Conservation (phyloP, 257 asterid genomes). For the Solanum chmielewskii region DNA sequence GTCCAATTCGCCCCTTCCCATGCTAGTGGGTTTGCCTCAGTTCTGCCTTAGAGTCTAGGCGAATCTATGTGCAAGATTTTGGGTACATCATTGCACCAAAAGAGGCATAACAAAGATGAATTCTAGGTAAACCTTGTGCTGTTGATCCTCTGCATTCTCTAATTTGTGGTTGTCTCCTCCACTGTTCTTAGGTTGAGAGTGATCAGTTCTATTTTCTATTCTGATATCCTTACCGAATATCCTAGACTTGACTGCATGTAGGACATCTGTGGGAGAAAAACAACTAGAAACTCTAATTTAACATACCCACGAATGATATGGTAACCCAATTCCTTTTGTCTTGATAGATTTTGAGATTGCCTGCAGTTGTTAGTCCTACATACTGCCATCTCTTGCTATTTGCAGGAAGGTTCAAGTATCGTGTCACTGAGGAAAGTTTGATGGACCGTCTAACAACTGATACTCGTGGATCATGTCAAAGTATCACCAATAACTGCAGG, state of each 20-base stretch:
- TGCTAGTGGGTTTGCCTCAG: not conserved
- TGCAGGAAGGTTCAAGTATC: conserved; percentile 58
- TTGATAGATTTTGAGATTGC: not conserved
- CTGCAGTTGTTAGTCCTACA: not conserved
- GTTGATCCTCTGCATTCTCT: not conserved
- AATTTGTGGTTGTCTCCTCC: not conserved
- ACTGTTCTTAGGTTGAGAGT: not conserved
- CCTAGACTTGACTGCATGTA: not conserved
- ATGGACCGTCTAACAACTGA: conserved; percentile 70
- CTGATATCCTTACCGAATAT: not conserved
- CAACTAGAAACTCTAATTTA: not conserved
- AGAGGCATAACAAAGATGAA: not conserved
- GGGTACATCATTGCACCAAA: not conserved
- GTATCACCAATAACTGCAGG: conserved; percentile 60
- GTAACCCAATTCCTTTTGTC: not conserved
- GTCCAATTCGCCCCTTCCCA: not conserved
- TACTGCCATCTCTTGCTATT: not conserved
- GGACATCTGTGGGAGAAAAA: not conserved
- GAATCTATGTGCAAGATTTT: not conserved
- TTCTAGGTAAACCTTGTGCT: not conserved
- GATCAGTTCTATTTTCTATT: not conserved
- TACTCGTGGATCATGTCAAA: conserved; percentile 41
- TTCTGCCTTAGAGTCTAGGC: not conserved
- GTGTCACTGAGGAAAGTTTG: conserved; percentile 63
- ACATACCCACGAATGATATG: not conserved